These are phyloP conservation scores for Tuber magnatum DNA, from an alignment of 495 filamentous ascomycete genomes.

Conservation along the genomic window DNA sequence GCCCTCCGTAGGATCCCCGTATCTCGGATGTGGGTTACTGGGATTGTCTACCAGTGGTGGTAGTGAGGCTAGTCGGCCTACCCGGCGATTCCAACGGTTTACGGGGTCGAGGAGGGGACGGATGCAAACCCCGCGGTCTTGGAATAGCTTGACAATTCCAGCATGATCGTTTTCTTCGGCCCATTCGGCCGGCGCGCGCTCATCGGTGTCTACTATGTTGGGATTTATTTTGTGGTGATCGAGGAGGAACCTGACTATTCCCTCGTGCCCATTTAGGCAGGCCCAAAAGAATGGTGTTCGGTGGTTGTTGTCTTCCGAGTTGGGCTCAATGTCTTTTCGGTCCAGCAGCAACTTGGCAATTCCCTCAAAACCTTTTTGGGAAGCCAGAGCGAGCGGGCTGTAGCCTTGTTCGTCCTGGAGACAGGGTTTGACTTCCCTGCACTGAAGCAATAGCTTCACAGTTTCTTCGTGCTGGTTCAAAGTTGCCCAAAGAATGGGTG, in stretches of 20 bases:
- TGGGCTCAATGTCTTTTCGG: neutral
- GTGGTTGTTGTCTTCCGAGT: neutral
- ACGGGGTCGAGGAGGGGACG: neutral
- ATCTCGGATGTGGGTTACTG: too few relatives aligned
- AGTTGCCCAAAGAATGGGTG: neutral
- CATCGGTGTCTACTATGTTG: neutral
- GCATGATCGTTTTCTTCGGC: neutral
- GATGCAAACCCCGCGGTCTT: neutral
- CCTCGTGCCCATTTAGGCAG: neutral
- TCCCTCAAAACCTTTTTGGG: neutral
- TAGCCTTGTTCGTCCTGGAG: neutral
- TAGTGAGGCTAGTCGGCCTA: neutral
- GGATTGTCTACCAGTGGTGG: neutral
- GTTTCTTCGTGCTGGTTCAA: neutral
- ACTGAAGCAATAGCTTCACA: neutral
- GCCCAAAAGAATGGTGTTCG: neutral
- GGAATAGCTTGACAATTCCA: neutral
- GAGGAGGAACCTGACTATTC: neutral
- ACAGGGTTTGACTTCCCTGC: neutral
- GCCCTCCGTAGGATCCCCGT: neutral
- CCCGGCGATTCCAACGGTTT: neutral
- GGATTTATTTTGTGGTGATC: neutral
- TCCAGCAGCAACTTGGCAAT: neutral
- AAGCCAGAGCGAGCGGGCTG: neutral
- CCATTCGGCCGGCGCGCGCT: neutral